Percentiles rank a stretch among this genome's conserved stretches.
phyloP scores from a whole-genome alignment of 1,139 yeast genomes.

The Lodderomyces theae region DNA sequence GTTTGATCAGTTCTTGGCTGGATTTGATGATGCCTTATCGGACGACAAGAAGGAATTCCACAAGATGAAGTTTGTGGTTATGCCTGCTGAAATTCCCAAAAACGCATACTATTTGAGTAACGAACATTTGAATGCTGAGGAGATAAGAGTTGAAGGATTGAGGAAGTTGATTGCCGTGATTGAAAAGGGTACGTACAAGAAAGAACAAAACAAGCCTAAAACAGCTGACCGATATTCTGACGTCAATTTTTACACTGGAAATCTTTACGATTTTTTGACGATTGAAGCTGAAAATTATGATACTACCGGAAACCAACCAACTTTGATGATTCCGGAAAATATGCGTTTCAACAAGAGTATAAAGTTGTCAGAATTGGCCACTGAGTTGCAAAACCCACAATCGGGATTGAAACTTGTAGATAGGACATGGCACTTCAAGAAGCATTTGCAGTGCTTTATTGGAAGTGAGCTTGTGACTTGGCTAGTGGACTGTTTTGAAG shows the following conservation, averaged over 20 bases:
- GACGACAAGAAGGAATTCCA: constrained; percentile 57
- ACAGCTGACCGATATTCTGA: constrained; percentile 63
- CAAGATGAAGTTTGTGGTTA: constrained; percentile 76
- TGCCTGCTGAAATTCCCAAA: constrained; percentile 71
- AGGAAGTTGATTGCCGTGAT: constrained; percentile 66
- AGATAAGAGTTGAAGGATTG: constrained; percentile 82
- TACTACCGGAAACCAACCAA: constrained; percentile 34
- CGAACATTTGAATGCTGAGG: constrained; percentile 75
- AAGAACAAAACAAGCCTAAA: constrained; percentile 37
- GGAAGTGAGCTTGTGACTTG: constrained; percentile 87
- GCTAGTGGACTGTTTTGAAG: constrained; percentile 75
- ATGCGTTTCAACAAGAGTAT: constrained; percentile 36
- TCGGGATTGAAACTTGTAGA: constrained; percentile 69
- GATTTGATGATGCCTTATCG: constrained; percentile 71
- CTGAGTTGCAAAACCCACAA: constrained; percentile 58
- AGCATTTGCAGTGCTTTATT: constrained; percentile 73
- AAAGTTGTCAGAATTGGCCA: constrained; percentile 48
- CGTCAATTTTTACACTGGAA: constrained; percentile 85
- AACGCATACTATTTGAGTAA: constrained; percentile 50
- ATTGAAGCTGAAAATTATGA: constrained; percentile 34
- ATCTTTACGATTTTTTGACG: constrained; percentile 61
- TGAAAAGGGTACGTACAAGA: constrained; percentile 55
- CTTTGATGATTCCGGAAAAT: constrained; percentile 34
- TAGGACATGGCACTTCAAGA: constrained; percentile 87
- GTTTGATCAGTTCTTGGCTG: constrained; percentile 86